Percentiles rank a stretch among this genome's conserved stretches.
phyloP scores from a whole-genome alignment of 2,329 filamentous ascomycete genomes.

The Cephalotrichum gorgonifer region DNA sequence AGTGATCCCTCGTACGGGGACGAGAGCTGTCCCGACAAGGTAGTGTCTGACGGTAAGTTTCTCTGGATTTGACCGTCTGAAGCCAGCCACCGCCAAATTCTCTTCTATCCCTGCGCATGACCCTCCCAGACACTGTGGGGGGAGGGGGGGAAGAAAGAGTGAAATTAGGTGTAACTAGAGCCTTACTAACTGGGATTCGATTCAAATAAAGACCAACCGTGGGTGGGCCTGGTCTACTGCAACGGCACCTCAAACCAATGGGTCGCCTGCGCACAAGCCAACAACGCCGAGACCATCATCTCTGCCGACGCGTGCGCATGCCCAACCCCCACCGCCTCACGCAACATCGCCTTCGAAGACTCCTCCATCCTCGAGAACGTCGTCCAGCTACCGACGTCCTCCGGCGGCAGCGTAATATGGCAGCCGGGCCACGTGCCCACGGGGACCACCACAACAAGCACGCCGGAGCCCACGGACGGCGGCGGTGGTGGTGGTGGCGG shows the following conservation, averaged over 20 bases:
- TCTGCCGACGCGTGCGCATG: constrained; percentile 18
- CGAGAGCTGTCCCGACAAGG: constrained; percentile 22
- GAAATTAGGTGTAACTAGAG: too few relatives aligned
- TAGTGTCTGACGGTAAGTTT: constrained; percentile 7
- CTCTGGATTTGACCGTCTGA: not conserved
- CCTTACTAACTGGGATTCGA: too few relatives aligned
- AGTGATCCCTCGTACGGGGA: constrained; percentile 20
- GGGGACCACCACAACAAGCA: not conserved
- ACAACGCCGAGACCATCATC: constrained; percentile 11
- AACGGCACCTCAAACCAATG: constrained; percentile 19
- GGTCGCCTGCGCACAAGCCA: constrained; percentile 19
- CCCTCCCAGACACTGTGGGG: too few relatives aligned
- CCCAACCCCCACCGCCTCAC: constrained; percentile 14
- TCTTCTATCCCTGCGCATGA: too few relatives aligned
- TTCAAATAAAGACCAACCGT: constrained; percentile 14
- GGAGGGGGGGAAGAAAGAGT: too few relatives aligned
- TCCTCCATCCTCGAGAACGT: constrained; percentile 13
- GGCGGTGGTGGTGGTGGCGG: not conserved
- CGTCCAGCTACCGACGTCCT: constrained; percentile 15
- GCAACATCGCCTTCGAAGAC: constrained; percentile 15
- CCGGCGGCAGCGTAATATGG: constrained; percentile 16
- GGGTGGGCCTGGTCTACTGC: constrained; percentile 24
- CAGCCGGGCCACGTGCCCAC: constrained; percentile 15
- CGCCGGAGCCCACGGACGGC: not conserved
- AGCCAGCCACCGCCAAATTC: too few relatives aligned